Conservation (phyloP, 345 rosid species). For the Iberis pinnata region DNA sequence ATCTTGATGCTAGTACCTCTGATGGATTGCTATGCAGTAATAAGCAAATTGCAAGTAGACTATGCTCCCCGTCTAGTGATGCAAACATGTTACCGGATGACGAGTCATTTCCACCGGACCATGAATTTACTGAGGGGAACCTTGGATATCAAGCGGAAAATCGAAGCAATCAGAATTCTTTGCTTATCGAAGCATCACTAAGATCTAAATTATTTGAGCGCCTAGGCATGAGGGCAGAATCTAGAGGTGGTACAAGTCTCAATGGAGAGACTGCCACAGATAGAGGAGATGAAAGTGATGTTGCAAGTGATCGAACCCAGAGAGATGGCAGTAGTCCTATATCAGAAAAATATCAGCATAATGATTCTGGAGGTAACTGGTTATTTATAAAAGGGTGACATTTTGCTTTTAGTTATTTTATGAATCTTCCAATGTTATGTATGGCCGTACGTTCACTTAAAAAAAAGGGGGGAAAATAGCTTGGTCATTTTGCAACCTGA, state of each 20-base stretch:
- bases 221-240: conserved; percentile 41
- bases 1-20: conserved; percentile 80
- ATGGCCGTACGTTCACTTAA: not conserved
- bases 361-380: conserved; percentile 44
- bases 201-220: conserved; percentile 80
- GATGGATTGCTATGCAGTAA: conserved; percentile 57
- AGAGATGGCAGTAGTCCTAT: conserved; percentile 40
- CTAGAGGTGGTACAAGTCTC: conserved; percentile 34
- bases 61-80: conserved; percentile 49
- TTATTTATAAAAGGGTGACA: conserved; percentile 1
- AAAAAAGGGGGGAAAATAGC: not conserved
- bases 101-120: conserved; percentile 46
- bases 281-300: conserved; percentile 43
- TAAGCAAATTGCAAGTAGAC: conserved; percentile 37
- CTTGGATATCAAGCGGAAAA: conserved; percentile 30
- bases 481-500: conserved; percentile 9
- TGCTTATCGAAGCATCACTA: conserved; percentile 73
- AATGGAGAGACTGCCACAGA: conserved; percentile 40
- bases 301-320: conserved; percentile 58
- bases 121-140: conserved; percentile 36
- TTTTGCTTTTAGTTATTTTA: conserved; percentile 8
- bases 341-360: conserved; percentile 38
- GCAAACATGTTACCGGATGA: conserved; percentile 50
- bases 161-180: conserved; percentile 39
- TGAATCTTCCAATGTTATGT: not conserved